Evolutionary conservation across 495 filamentous ascomycete genomes (phyloP), one percentile per base, ranked within the genome.

Genomic region (Chaetomium tenue): DNA sequence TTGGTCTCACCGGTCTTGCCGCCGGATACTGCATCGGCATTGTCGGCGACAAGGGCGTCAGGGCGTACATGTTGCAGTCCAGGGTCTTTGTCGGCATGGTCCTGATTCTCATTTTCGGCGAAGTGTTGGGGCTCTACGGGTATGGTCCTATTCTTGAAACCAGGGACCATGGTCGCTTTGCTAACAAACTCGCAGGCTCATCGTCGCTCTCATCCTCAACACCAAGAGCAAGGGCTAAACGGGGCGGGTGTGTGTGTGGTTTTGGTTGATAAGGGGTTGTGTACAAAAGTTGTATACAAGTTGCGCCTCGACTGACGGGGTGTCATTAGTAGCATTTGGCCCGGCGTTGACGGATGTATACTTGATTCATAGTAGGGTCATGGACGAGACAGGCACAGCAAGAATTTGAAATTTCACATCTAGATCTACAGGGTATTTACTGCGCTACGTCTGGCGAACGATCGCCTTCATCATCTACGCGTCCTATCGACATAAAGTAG

Each of bases 61-160:
- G 94, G 65, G 85, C 92, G 55, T 99, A 95, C 77, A 95, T 99
- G 93, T 86, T 88, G 67, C 94, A 99, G 77, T 93, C 89, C 23
- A 86, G 93, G 58, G 87, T 99, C 51, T 99, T 97, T 70, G 94
- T 99, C 42, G 94, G 94, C 75, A 97, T 98, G 94, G 93, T 98
- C 63, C 76, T 98, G 70, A 97, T 98, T 65, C 83, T 98, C 68
- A 98, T 98, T 85, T 98, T 98, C 74, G 93, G 90, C 55, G 94
- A 99, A 82, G 94, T 99, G 23, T 76, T 99, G 67, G 94, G 94
- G 69, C 87, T 99, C 47, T 99, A 99, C 72, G 95, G 95, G 89
- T 95, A 84, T 67, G 89, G 48, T 13, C 2, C 18, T 13, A 59
- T 13, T 6, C 18, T 13, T 6, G 9, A 20, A 22, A 1, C 3